phyloP scores from a whole-genome alignment of 805 yeast genomes.

The Ogataea neopini region DNA sequence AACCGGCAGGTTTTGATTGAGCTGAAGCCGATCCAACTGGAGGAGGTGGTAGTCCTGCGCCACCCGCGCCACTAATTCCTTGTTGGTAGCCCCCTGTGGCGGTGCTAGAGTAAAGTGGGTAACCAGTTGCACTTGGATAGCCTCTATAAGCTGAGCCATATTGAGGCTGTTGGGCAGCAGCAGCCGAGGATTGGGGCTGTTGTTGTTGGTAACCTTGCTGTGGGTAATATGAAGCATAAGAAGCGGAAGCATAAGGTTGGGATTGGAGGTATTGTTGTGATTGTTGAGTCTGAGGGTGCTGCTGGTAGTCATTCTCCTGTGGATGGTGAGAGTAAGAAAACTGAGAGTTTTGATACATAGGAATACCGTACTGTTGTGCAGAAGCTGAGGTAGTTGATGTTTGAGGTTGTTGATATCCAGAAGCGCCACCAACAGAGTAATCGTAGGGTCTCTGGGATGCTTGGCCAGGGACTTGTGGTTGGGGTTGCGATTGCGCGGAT shows the following conservation, averaged over 20 bases:
- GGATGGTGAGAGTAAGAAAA: slow-evolving; percentile 24
- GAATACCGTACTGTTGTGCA: slow-evolving; percentile 22
- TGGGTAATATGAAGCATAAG: slow-evolving; percentile 18
- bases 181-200: slow-evolving; percentile 15
- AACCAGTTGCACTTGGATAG: slow-evolving; percentile 21
- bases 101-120: slow-evolving; percentile 18
- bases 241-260: slow-evolving; percentile 19
- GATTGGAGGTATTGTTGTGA: slow-evolving; percentile 21
- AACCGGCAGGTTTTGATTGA: slow-evolving; percentile 9
- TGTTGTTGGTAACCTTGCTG: slow-evolving; percentile 23
- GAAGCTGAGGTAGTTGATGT: slow-evolving; percentile 16
- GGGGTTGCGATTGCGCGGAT: slow-evolving; percentile 13
- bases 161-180: slow-evolving; percentile 16
- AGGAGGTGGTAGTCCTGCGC: slow-evolving; percentile 14
- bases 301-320: slow-evolving; percentile 22
- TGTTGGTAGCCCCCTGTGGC: slow-evolving; percentile 14
- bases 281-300: slow-evolving; percentile 19
- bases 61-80: slow-evolving; percentile 11
- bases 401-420: slow-evolving; percentile 20
- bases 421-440: slow-evolving; percentile 15
- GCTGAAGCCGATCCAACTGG: slow-evolving; percentile 12
- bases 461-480: slow-evolving; percentile 2
- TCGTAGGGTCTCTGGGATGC: slow-evolving; percentile 21
- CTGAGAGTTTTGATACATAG: slow-evolving; percentile 20
- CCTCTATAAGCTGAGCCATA: slow-evolving; percentile 22